phyloP scores from a whole-genome alignment of 1,284 basidiomycete species.

The Pseudozyma flocculosa region DNA sequence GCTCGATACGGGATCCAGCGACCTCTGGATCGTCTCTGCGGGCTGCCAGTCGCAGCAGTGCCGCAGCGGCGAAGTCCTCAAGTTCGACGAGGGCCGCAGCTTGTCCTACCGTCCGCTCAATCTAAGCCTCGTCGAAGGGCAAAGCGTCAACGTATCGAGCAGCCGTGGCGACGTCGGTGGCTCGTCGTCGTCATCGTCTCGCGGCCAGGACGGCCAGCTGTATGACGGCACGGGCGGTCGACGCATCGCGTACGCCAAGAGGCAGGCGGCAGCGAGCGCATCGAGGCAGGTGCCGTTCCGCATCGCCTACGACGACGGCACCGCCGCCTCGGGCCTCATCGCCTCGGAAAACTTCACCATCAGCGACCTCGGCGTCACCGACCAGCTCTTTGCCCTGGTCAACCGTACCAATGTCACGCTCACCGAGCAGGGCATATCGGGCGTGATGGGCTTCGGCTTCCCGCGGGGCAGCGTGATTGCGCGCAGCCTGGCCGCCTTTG shows the following conservation, averaged over 20 bases:
- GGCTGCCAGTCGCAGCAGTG: slow-evolving; percentile 13
- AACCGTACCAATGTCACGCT: slow-evolving; percentile 58
- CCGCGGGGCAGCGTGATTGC: slow-evolving; percentile 46
- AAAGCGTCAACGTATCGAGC: not conserved
- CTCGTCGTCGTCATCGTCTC: not conserved
- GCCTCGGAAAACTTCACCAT: slow-evolving; percentile 20
- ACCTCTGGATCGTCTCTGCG: slow-evolving; percentile 35
- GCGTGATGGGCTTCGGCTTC: slow-evolving; percentile 60
- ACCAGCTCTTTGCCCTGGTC: slow-evolving; percentile 35
- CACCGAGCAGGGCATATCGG: slow-evolving; percentile 56
- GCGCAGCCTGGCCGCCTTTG: slow-evolving; percentile 13
- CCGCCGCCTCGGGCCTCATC: slow-evolving; percentile 12
- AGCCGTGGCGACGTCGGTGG: slow-evolving; percentile 9
- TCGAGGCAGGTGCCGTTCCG: slow-evolving; percentile 11
- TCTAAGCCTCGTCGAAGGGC: not conserved
- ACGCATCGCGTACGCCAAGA: not conserved
- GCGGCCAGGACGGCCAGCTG: too few relatives aligned
- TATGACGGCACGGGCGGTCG: not conserved
- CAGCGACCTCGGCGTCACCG: slow-evolving; percentile 7
- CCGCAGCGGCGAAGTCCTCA: slow-evolving; percentile 6
- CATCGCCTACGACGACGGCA: slow-evolving; percentile 19
- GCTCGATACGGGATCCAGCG: slow-evolving; percentile 38
- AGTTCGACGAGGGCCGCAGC: slow-evolving; percentile 18
- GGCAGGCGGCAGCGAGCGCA: not conserved
- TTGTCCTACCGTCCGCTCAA: slow-evolving; percentile 5